These are phyloP conservation scores for Aspergillus nanangensis DNA, from an alignment of 495 filamentous ascomycete species.

Conservation along the genomic window DNA sequence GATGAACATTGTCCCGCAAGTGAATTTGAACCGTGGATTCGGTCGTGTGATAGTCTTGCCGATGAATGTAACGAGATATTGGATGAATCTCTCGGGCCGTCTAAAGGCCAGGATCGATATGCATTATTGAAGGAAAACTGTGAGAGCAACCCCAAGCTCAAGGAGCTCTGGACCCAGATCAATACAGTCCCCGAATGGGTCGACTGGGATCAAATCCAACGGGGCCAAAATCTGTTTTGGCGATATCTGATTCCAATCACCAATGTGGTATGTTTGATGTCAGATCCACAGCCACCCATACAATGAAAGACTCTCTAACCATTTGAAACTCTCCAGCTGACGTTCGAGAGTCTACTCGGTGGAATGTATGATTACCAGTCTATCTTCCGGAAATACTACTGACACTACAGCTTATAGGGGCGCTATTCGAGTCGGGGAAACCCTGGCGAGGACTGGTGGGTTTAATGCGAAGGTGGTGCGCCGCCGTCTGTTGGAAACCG, in stretches of 20 bases:
- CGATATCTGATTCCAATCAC: conserved; percentile 66
- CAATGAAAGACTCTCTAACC: neutral
- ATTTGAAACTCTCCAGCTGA: conserved; percentile 21
- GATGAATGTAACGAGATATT: conserved; percentile 57
- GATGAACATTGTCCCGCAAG: conserved; percentile 55
- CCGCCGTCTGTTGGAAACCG: conserved; percentile 66
- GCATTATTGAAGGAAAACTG: too few species aligned
- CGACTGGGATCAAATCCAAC: conserved; percentile 71
- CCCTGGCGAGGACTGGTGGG: conserved; percentile 69
- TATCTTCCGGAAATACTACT: conserved; percentile 1
- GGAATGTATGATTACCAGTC: conserved; percentile 20
- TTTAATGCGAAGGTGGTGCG: conserved; percentile 64
- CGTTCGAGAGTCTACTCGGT: conserved; percentile 32
- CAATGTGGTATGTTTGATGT: conserved; percentile 25
- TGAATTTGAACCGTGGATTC: conserved; percentile 51
- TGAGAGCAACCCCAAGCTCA: conserved; percentile 57
- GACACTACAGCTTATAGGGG: conserved; percentile 26
- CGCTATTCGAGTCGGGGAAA: conserved; percentile 62
- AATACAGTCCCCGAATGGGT: conserved; percentile 75
- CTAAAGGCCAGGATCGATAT: conserved; percentile 28
- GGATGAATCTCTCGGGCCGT: conserved; percentile 47
- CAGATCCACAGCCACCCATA: neutral
- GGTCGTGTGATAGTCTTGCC: conserved; percentile 64
- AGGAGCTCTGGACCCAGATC: conserved; percentile 61
- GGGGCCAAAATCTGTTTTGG: conserved; percentile 59